These are phyloP conservation scores for Trichoderma atroviride DNA, from an alignment of 2,329 filamentous ascomycete species.

Conservation along the genomic window DNA sequence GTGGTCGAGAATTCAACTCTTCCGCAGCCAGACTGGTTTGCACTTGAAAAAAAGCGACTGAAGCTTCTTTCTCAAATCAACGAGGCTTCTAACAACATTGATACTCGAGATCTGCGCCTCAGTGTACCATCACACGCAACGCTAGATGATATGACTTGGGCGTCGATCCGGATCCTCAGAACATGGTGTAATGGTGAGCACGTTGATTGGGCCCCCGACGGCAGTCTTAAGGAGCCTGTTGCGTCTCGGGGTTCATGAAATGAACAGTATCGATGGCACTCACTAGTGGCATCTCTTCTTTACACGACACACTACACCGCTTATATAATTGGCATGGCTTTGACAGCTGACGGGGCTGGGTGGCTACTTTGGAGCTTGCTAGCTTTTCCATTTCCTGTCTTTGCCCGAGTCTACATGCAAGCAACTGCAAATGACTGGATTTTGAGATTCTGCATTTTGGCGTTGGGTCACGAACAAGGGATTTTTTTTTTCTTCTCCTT, in stretches of 20 bases:
- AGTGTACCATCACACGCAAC: slow-evolving; percentile 47
- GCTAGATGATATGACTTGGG: slow-evolving; percentile 48
- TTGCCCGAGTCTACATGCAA: background rate
- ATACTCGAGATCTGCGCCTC: slow-evolving; percentile 34
- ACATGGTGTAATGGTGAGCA: slow-evolving; percentile 49
- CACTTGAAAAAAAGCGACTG: slow-evolving; percentile 20
- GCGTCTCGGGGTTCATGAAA: background rate
- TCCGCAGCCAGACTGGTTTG: slow-evolving; percentile 16
- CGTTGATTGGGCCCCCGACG: slow-evolving; percentile 50
- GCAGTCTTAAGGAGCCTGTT: slow-evolving; percentile 35
- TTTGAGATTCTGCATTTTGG: slow-evolving; percentile 19
- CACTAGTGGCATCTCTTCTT: background rate
- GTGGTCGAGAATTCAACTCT: slow-evolving; percentile 35
- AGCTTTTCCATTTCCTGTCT: background rate
- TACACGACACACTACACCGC: background rate
- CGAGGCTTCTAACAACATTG: slow-evolving; percentile 24
- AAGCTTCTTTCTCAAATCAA: slow-evolving; percentile 27
- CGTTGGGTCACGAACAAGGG: slow-evolving; percentile 24
- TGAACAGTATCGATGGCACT: background rate
- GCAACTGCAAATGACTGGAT: slow-evolving; percentile 2
- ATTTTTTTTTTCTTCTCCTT: background rate
- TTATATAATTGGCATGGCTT: background rate
- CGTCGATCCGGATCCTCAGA: slow-evolving; percentile 45
- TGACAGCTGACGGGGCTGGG: background rate
- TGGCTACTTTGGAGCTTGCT: background rate